phyloP scores from a whole-genome alignment of 352 stramenopile species.

The Pythium volutum region DNA sequence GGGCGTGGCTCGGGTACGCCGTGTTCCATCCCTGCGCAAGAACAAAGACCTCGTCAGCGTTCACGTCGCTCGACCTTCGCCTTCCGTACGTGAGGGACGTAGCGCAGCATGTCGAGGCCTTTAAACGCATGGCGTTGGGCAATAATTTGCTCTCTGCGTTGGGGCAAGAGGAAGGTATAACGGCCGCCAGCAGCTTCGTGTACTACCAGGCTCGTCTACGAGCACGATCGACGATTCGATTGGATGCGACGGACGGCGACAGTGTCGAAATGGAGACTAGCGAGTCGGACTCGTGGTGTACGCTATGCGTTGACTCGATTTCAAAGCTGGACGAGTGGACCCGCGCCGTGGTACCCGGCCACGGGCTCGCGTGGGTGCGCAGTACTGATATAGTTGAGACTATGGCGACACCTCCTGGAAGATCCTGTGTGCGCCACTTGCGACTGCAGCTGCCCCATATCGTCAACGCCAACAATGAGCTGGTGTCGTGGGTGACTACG shows the following conservation, averaged over 20 bases:
- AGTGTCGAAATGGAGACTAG: not conserved
- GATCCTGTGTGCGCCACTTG: not conserved
- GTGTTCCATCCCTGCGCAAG: constrained; percentile 1
- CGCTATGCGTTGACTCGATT: not conserved
- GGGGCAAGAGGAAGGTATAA: not conserved
- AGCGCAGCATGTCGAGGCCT: not conserved
- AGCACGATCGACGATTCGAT: not conserved
- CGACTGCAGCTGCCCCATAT: constrained; percentile 1
- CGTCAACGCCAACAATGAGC: not conserved
- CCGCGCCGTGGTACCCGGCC: not conserved
- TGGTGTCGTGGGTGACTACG: not conserved
- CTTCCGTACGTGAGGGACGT: not conserved
- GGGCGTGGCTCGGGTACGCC: constrained; percentile 6
- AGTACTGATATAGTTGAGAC: not conserved
- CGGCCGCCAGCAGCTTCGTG: not conserved
- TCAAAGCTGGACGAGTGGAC: not conserved
- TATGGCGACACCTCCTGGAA: not conserved
- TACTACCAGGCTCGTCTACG: not conserved
- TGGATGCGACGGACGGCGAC: not conserved
- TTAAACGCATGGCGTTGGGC: not conserved
- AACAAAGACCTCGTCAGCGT: not conserved
- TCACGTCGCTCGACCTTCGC: not conserved
- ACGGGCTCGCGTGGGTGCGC: not conserved
- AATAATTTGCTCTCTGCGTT: constrained; percentile 3
- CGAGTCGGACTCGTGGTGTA: not conserved